A percentile compares a stretch with the other conserved stretches of the same genome.
Evolutionary conservation across 768 basidiomycete species (phyloP).

Genomic region (Auriscalpium microsporum): DNA sequence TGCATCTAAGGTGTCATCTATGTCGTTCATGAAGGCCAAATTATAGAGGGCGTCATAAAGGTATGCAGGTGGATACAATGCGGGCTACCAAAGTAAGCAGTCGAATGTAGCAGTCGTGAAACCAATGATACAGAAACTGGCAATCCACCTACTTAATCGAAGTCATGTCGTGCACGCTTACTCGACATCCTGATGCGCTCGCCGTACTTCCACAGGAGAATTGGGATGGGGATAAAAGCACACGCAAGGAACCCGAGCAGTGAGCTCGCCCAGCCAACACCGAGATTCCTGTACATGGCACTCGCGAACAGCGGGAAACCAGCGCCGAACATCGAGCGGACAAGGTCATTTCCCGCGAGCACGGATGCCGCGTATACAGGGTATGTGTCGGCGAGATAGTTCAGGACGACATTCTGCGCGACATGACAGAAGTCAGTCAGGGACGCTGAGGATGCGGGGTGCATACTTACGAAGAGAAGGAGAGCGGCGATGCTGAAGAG

Average conservation of each 20-base stretch:
- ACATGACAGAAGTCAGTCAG: neutral
- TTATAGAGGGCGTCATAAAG: too few species aligned
- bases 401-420: conserved; percentile 12
- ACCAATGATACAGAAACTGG: too few species aligned
- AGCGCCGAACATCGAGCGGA: conserved; percentile 17
- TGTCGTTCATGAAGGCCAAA: too few species aligned
- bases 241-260: conserved; percentile 20
- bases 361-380: conserved; percentile 22
- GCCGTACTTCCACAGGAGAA: neutral
- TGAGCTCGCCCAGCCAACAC: conserved; percentile 16
- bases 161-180: neutral
- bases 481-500: conserved; percentile 23
- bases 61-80: too few species aligned
- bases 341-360: conserved; percentile 25
- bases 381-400: conserved; percentile 24
- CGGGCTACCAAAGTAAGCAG: too few species aligned
- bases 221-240: conserved; percentile 16
- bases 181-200: neutral
- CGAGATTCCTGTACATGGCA: conserved; percentile 15
- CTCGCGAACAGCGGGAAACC: conserved; percentile 7
- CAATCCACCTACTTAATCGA: neutral
- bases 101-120: too few species aligned
- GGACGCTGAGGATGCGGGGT: conserved; percentile 17
- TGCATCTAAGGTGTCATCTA: too few species aligned
- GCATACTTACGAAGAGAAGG: conserved; percentile 21